Evolutionary conservation across 2,329 filamentous ascomycete genomes (phyloP).

Genomic region (Verticillium klebahnii): DNA sequence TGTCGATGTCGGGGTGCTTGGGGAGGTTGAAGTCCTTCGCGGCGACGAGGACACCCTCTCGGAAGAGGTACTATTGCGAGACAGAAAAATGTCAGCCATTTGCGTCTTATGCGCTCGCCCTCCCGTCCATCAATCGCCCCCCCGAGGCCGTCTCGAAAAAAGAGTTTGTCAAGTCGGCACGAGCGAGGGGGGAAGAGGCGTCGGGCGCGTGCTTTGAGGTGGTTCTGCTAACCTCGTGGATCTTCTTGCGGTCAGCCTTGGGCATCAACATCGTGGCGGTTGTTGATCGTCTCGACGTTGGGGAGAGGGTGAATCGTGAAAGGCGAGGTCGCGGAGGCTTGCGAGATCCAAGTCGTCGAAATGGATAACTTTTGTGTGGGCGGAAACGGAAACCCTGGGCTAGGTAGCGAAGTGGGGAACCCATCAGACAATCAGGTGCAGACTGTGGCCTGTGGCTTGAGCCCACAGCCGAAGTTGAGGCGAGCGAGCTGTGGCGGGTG

Average conservation of each 20-base stretch:
- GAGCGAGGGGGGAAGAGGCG: background rate
- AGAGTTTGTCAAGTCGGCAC: background rate
- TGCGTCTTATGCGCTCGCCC: slow-evolving; percentile 1
- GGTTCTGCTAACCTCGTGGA: slow-evolving; percentile 65
- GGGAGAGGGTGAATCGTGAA: slow-evolving; percentile 30
- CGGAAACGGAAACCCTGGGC: slow-evolving; percentile 36
- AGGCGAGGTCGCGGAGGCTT: slow-evolving; percentile 14
- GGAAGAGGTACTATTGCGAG: slow-evolving; percentile 80
- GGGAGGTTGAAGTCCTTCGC: slow-evolving; percentile 99
- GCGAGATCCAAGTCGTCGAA: slow-evolving; percentile 29
- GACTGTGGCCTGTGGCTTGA: background rate
- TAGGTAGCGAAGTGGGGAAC: slow-evolving; percentile 1
- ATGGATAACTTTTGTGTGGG: slow-evolving; percentile 42
- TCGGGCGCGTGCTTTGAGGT: background rate
- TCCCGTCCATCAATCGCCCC: slow-evolving; percentile 1
- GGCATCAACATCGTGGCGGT: slow-evolving; percentile 89
- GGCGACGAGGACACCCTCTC: slow-evolving; percentile 87
- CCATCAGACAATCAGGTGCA: background rate
- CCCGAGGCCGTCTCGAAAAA: background rate
- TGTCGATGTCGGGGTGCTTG: slow-evolving; percentile 97
- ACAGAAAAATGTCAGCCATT: slow-evolving; percentile 17
- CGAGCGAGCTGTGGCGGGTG: background rate
- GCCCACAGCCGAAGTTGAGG: background rate
- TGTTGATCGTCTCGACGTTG: slow-evolving; percentile 47
- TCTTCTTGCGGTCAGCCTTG: slow-evolving; percentile 99